A percentile compares a stretch with the other conserved stretches of the same genome.
These are phyloP conservation scores for Ceratocystis diversiconidia DNA, from an alignment of 2,329 filamentous ascomycete genomes.

Conservation along the genomic window DNA sequence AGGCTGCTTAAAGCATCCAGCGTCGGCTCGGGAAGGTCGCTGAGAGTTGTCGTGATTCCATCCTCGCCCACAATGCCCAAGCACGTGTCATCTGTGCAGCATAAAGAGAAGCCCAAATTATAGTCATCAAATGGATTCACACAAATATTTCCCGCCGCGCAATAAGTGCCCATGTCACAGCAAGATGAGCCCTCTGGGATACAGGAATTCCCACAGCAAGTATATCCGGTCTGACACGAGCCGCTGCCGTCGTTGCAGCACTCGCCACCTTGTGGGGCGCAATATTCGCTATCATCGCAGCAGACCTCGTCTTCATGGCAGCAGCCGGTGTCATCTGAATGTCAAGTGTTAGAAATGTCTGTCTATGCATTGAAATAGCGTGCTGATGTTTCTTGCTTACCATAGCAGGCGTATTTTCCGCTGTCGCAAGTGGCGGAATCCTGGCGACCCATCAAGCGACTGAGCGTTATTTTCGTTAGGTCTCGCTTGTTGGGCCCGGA, in stretches of 20 bases:
- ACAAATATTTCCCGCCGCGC: not conserved
- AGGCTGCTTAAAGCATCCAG: not conserved
- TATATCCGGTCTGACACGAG: not conserved
- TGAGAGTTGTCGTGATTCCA: not conserved
- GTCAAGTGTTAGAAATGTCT: not conserved
- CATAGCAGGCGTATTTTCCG: not conserved
- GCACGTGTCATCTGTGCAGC: conserved; percentile 7
- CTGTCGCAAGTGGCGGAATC: not conserved
- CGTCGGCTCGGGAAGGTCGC: not conserved
- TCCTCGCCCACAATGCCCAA: conserved; percentile 1
- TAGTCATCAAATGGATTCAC: not conserved
- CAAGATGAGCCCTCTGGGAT: not conserved
- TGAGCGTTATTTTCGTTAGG: not conserved
- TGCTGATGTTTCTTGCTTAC: not conserved
- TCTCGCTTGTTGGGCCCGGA: not conserved
- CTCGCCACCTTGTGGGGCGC: not conserved
- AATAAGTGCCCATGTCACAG: not conserved
- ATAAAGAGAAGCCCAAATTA: not conserved
- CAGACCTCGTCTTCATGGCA: not conserved
- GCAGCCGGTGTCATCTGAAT: not conserved
- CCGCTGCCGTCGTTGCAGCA: not conserved
- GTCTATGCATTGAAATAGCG: no score
- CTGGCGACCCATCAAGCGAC: not conserved
- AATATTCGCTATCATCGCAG: not conserved
- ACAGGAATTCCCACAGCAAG: conserved; percentile 4